Evolutionary conservation across 352 stramenopile genomes (phyloP).

Genomic region (Phytopythium oedochilum): DNA sequence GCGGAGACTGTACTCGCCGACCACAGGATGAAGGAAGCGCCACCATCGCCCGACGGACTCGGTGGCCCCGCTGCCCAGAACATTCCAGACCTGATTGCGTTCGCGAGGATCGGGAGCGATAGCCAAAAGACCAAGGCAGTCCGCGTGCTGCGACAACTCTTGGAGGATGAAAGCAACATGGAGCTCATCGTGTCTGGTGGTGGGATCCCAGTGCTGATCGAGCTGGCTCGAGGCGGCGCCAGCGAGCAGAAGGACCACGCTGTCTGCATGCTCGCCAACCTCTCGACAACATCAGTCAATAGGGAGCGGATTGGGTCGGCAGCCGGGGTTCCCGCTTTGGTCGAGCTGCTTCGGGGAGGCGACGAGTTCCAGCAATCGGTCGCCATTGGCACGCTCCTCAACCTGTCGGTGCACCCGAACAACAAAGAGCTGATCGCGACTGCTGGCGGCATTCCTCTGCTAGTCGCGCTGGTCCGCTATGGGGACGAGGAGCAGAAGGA

Average conservation of each 20-base stretch:
- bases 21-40: no score
- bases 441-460: neutral
- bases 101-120: no score
- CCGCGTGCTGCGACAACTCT: neutral
- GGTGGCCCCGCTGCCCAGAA: no score
- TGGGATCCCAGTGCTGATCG: neutral
- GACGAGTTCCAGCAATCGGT: neutral
- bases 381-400: neutral
- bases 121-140: neutral
- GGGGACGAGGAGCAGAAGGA: neutral
- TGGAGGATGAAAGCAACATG: neutral
- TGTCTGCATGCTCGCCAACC: neutral
- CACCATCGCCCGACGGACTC: no score
- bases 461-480: neutral
- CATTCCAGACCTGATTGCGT: no score
- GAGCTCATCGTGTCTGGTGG: neutral
- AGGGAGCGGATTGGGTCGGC: neutral
- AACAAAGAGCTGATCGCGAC: neutral
- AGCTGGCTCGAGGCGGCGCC: neutral
- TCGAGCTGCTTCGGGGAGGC: neutral
- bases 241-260: neutral
- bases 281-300: neutral
- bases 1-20: no score
- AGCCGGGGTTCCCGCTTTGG: neutral
- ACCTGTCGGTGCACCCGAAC: neutral